Conservation (phyloP, 176 grass and related monocot genomes). For the Carex littledalei region DNA sequence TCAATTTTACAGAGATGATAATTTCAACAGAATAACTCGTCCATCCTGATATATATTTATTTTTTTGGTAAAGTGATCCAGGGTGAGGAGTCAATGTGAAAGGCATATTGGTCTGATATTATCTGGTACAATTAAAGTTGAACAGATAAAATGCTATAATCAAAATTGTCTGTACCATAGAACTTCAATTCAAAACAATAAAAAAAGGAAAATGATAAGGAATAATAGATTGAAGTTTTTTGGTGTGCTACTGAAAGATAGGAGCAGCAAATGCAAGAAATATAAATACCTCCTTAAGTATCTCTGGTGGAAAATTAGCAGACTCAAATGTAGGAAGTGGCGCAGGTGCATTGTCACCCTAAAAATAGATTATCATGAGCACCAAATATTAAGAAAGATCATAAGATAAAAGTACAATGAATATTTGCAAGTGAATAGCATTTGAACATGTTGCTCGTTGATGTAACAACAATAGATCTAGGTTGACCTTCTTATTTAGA, state of each 20-base stretch:
- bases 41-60: neutral
- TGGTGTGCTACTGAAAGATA: neutral
- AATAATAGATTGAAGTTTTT: slow-evolving; percentile 1
- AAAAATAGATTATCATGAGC: neutral
- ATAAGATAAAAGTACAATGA: neutral
- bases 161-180: neutral
- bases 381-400: neutral
- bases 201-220: neutral
- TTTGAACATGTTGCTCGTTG: neutral
- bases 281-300: slow-evolving; percentile 78
- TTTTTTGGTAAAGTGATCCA: neutral
- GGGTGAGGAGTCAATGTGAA: neutral
- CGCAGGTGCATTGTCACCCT: slow-evolving; percentile 81
- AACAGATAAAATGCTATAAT: neutral
- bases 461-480: neutral
- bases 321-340: slow-evolving; percentile 80
- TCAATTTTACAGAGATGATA: slow-evolving; percentile 43
- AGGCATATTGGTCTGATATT: neutral
- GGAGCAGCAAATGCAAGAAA: slow-evolving; percentile 16
- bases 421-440: neutral
- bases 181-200: neutral
- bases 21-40: slow-evolving; percentile 31
- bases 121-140: neutral
- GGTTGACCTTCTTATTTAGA: neutral
- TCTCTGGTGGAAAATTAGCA: slow-evolving; percentile 59